Conservation (phyloP, 1,284 basidiomycete species). For the Gymnopus androsaceus region DNA sequence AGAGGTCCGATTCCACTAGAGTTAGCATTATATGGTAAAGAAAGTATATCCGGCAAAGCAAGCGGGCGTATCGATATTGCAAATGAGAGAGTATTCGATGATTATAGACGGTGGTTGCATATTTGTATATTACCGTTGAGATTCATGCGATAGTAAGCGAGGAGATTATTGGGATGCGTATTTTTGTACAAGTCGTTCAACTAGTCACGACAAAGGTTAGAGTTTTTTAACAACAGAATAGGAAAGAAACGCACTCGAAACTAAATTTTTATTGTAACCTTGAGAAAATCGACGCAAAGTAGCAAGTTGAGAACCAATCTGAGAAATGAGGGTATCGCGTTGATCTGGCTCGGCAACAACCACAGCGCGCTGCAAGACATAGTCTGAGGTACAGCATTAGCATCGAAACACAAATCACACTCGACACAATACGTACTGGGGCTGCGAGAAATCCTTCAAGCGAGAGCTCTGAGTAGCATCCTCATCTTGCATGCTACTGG, state of each 20-base stretch:
- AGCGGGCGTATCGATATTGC: constrained; percentile 2
- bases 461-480: constrained; percentile 43
- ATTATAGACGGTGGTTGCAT: constrained; percentile 4
- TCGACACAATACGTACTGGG: constrained; percentile 60
- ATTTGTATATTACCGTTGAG: neutral
- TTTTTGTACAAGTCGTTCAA: constrained; percentile 68
- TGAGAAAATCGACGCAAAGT: constrained; percentile 73
- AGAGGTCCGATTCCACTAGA: neutral
- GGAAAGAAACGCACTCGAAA: constrained; percentile 53
- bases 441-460: constrained; percentile 49
- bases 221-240: neutral
- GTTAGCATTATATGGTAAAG: neutral
- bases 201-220: constrained; percentile 34
- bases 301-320: constrained; percentile 66
- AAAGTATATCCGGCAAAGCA: neutral
- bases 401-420: neutral
- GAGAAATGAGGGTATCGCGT: constrained; percentile 60
- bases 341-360: constrained; percentile 73
- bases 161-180: too few relatives aligned
- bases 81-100: neutral
- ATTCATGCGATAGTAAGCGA: neutral
- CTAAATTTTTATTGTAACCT: constrained; percentile 74
- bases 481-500: constrained; percentile 67
- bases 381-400: constrained; percentile 50
- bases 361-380: constrained; percentile 79